A percentile compares a stretch with the other conserved stretches of the same genome.
Conservation (phyloP, 345 rosid species). For the Zanthoxylum bungeanum region DNA sequence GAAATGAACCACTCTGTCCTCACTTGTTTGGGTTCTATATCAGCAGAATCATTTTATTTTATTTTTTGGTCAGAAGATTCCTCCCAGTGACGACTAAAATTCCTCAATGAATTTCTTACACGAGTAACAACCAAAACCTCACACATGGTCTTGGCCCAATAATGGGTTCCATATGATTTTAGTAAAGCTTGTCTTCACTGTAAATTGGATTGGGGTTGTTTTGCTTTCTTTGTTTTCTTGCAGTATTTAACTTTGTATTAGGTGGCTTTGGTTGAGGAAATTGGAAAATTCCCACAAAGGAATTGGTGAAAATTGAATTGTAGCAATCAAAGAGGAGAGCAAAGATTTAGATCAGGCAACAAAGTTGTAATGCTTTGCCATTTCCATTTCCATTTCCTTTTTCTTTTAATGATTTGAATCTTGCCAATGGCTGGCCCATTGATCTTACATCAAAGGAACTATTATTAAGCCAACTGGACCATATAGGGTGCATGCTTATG, state of each 20-base stretch:
- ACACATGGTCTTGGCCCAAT: constrained; percentile 29
- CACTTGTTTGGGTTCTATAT: constrained; percentile 25
- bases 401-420: neutral
- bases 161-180: constrained; percentile 9
- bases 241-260: constrained; percentile 43
- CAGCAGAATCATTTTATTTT: constrained; percentile 13
- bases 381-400: neutral
- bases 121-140: constrained; percentile 20
- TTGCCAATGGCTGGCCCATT: neutral
- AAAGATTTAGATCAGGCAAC: neutral
- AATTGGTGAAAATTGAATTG: neutral
- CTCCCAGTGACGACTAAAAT: constrained; percentile 7
- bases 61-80: constrained; percentile 3
- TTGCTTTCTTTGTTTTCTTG: constrained; percentile 39
- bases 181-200: constrained; percentile 8
- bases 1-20: constrained; percentile 37
- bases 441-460: constrained; percentile 7
- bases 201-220: constrained; percentile 28
- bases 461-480: constrained; percentile 18
- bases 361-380: neutral
- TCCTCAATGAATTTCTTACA: constrained; percentile 13
- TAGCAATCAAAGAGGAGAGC: neutral
- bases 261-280: constrained; percentile 42
- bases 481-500: constrained; percentile 23
- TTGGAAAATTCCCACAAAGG: too few relatives aligned